A percentile compares a stretch with the other conserved stretches of the same genome.
phyloP scores from a whole-genome alignment of 805 yeast species.

The Candida tibetensis region DNA sequence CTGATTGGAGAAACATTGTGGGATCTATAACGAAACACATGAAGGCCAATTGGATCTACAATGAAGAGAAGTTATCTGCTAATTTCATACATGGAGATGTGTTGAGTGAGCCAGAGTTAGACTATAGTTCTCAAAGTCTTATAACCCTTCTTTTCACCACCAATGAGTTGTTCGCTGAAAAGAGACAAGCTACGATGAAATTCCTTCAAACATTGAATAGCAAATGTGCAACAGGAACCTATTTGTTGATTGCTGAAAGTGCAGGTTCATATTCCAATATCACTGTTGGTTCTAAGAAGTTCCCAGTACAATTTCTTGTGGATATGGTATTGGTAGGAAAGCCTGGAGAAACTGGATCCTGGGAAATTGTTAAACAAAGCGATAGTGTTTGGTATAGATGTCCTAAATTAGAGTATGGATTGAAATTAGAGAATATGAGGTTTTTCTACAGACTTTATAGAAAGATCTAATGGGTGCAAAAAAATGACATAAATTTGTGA shows the following conservation, averaged over 20 bases:
- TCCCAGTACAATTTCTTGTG: conserved; percentile 78
- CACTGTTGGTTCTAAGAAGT: conserved; percentile 67
- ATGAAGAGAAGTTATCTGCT: conserved; percentile 25
- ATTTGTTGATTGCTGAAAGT: conserved; percentile 72
- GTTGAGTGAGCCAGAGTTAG: conserved; percentile 10
- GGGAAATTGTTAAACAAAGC: conserved; percentile 63
- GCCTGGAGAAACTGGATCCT: conserved; percentile 46
- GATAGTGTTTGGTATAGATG: conserved; percentile 84
- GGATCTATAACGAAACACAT: conserved; percentile 43
- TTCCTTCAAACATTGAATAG: conserved; percentile 53
- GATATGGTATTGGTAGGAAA: conserved; percentile 67
- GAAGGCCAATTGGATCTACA: conserved; percentile 52
- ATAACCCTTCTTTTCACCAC: conserved; percentile 82
- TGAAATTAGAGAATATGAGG: conserved; percentile 84
- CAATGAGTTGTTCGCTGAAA: conserved; percentile 75
- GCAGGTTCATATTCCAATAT: conserved; percentile 90
- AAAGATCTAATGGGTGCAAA: conserved; percentile 42
- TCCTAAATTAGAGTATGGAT: conserved; percentile 48
- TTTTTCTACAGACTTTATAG: conserved; percentile 75
- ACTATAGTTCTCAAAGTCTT: conserved; percentile 26
- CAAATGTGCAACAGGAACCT: conserved; percentile 54
- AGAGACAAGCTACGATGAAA: conserved; percentile 57
- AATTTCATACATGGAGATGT: conserved; percentile 32
- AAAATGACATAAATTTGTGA: not conserved
- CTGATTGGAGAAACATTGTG: conserved; percentile 68